Percentiles rank a stretch among this genome's conserved stretches.
These are phyloP conservation scores for Vinca major DNA, from an alignment of 305 asterid species.

Conservation along the genomic window DNA sequence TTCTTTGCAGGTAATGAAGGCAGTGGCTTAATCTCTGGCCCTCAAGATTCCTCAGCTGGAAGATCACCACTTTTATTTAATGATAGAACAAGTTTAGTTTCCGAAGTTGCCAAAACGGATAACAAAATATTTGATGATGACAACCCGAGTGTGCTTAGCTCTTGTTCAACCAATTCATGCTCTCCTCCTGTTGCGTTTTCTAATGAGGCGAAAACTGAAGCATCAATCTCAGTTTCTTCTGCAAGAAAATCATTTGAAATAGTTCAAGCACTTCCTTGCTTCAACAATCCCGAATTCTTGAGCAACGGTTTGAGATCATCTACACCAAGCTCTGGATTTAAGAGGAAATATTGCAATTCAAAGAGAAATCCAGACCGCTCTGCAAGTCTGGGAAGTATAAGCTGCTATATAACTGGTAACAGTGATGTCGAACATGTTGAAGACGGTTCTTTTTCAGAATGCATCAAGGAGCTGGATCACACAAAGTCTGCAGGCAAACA, in stretches of 20 bases:
- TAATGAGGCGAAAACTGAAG: slow-evolving; percentile 10
- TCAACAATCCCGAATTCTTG: slow-evolving; percentile 5
- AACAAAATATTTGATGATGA: slow-evolving; percentile 1
- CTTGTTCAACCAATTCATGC: not conserved
- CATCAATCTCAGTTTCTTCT: slow-evolving; percentile 16
- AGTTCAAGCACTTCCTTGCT: slow-evolving; percentile 32
- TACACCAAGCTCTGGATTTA: slow-evolving; percentile 7
- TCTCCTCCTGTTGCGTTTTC: not conserved
- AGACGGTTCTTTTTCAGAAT: slow-evolving; percentile 13
- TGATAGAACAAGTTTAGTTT: slow-evolving; percentile 13
- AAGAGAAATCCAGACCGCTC: slow-evolving; percentile 11
- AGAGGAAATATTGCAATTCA: slow-evolving; percentile 1
- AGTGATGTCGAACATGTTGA: slow-evolving; percentile 14
- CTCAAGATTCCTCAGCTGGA: slow-evolving; percentile 13
- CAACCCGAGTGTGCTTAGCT: not conserved
- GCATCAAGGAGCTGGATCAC: slow-evolving; percentile 20
- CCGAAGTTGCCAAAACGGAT: slow-evolving; percentile 11
- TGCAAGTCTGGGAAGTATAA: slow-evolving; percentile 15
- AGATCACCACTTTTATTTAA: not conserved
- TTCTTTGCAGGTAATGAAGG: slow-evolving; percentile 7
- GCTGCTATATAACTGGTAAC: slow-evolving; percentile 14
- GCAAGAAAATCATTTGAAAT: slow-evolving; percentile 1
- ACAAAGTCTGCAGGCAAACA: slow-evolving; percentile 15
- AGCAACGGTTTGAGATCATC: slow-evolving; percentile 17
- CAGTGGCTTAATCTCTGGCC: slow-evolving; percentile 13